Base-by-base conservation (phyloP, 2,329 filamentous ascomycete genomes). In the Talaromyces sp. region DNA sequence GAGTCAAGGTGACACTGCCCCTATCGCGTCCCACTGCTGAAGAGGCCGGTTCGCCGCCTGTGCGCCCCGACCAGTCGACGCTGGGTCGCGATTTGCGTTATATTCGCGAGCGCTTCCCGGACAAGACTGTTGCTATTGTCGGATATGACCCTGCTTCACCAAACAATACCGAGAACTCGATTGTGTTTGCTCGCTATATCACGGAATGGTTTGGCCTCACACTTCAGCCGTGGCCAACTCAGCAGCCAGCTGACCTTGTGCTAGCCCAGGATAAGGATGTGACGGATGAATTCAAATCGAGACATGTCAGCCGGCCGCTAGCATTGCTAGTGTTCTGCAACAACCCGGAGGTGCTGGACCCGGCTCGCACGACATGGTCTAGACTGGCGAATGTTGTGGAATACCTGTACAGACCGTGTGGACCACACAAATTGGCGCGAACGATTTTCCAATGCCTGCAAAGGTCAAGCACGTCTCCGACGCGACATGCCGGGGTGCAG, bases 1-100 rank as follows among this genome's bases (percentile, higher is more conserved):
- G 81, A 24, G 80, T 85, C 2, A 78, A 76, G 10, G 79, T 85
- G 8, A 77, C 72, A 2, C 66, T 86, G 1, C 77, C 78, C 6
- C 66, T 84, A 5, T 64, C 65, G 1, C 67, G 72, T 11, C 66
- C 71, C 1, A 66, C 66, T 4, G 67, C 67, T 13, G 68, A 70
- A 35, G 69, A 71, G 49, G 66, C 64, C 21, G 64, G 65, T 21
- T 64, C 59, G 4, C 57, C 67, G 8, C 63, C 65, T 6, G 58
- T 64, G 13, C 60, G 64, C 1, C 35, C 64, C 3, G 64, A 68
- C 1, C 68, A 70, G 24, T 65, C 64, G 21, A 68, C 71, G n/a
- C 60, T 62, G 2, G 24, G 65, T 7, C 65, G 65, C 7, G 65
- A 72, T 49, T 66, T 67, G 11, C 59, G 64, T 13, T 53, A 67